phyloP scores from a whole-genome alignment of 768 basidiomycete species.

The Saitozyma sp. region DNA sequence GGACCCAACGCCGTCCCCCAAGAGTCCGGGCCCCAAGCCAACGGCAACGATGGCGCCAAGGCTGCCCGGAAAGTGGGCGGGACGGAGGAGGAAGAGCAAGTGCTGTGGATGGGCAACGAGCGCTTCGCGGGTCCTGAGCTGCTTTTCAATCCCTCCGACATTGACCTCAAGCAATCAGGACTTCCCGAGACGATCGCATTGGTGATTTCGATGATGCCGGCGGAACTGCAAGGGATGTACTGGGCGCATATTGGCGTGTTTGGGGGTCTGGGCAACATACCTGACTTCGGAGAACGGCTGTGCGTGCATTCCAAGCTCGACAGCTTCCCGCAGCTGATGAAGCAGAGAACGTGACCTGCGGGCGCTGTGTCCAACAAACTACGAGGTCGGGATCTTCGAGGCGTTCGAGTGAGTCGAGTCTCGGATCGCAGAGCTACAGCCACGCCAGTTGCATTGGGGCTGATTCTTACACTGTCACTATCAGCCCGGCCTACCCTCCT shows the following conservation, averaged over 20 bases:
- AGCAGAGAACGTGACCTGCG: conserved; percentile 70
- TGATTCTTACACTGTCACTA: conserved; percentile 11
- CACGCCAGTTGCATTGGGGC: neutral
- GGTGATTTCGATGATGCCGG: conserved; percentile 73
- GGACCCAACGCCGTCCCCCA: conserved; percentile 34
- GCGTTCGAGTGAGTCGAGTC: conserved; percentile 66
- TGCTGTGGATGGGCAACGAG: conserved; percentile 86
- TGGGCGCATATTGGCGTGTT: conserved; percentile 91
- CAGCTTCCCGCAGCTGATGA: neutral
- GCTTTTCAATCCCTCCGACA: conserved; percentile 83
- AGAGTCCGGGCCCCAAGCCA: conserved; percentile 32
- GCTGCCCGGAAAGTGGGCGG: neutral
- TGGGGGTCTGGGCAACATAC: conserved; percentile 76
- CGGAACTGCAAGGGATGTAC: conserved; percentile 85
- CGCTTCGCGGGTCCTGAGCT: conserved; percentile 90
- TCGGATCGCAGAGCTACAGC: neutral
- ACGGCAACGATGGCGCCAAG: neutral
- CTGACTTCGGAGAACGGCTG: conserved; percentile 74
- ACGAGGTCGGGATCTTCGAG: conserved; percentile 70
- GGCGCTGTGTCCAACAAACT: conserved; percentile 77
- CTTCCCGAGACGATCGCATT: conserved; percentile 71
- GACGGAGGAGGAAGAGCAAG: conserved; percentile 56
- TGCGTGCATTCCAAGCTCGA: conserved; percentile 54
- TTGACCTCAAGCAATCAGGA: conserved; percentile 81
- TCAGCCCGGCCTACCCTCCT: conserved; percentile 38